Conservation (phyloP, 2,329 filamentous ascomycete species). For the Fulvia fulva region DNA sequence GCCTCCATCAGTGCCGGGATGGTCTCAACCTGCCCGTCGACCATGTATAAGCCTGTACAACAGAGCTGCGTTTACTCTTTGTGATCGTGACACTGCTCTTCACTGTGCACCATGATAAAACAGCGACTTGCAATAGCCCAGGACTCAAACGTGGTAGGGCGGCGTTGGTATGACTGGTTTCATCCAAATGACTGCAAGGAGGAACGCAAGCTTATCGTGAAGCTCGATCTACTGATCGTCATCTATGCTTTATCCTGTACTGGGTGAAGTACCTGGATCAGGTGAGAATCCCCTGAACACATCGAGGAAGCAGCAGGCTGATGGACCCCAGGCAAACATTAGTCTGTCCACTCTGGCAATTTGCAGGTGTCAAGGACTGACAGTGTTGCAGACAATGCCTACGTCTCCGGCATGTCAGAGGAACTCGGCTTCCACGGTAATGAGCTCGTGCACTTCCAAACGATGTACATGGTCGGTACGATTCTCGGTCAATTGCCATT, state of each 20-base stretch:
- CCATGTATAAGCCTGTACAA: too few relatives aligned
- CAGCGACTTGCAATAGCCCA: neutral
- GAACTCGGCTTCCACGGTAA: constrained; percentile 17
- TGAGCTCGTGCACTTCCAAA: constrained; percentile 30
- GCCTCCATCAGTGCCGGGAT: too few relatives aligned
- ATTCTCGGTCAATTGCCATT: constrained; percentile 6
- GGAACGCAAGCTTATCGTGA: constrained; percentile 51
- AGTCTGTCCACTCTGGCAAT: constrained; percentile 36
- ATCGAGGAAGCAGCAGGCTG: too few relatives aligned
- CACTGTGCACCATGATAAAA: too few relatives aligned
- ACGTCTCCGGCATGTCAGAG: constrained; percentile 19
- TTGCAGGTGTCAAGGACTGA: too few relatives aligned
- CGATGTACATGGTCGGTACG: constrained; percentile 14
- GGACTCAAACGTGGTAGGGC: neutral
- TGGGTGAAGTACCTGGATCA: constrained; percentile 56
- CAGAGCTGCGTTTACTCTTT: too few relatives aligned
- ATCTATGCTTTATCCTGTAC: constrained; percentile 55
- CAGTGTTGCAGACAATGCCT: constrained; percentile 41
- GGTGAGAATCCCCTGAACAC: too few relatives aligned
- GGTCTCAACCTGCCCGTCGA: too few relatives aligned
- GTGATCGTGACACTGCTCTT: too few relatives aligned
- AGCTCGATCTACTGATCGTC: constrained; percentile 55
- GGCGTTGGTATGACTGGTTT: constrained; percentile 42
- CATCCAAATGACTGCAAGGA: constrained; percentile 46
- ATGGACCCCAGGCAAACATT: constrained; percentile 42